A percentile compares a stretch with the other conserved stretches of the same genome.
phyloP scores from a whole-genome alignment of 495 filamentous ascomycete species.

The Trichoderma gamsii region DNA sequence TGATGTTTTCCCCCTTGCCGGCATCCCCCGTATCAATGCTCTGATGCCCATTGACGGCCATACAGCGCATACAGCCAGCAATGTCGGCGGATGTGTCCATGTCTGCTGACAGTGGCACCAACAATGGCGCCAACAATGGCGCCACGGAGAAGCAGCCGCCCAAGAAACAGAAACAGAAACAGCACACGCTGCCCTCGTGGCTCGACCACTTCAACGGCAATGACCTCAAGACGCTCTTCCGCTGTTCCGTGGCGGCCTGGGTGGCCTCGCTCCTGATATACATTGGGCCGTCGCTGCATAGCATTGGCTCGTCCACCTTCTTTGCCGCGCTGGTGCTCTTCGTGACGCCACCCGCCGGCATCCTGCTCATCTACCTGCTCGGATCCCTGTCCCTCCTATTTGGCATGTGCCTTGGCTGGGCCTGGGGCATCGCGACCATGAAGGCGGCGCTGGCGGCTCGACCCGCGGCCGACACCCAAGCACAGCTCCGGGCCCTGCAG shows the following conservation, averaged over 20 bases:
- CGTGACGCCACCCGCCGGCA: conserved; percentile 2
- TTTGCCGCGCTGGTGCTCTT: conserved; percentile 14
- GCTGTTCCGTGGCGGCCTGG: conserved; percentile 40
- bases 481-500: conserved; percentile 5
- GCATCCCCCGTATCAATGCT: background rate
- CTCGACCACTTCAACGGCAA: conserved; percentile 42
- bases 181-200: conserved; percentile 31
- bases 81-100: background rate
- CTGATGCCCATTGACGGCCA: background rate
- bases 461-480: background rate
- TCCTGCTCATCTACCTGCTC: conserved; percentile 14
- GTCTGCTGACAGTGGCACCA: background rate
- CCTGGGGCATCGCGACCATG: conserved; percentile 13
- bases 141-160: background rate
- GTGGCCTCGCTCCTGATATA: conserved; percentile 38
- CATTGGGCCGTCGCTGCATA: conserved; percentile 22
- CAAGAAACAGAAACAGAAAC: too few species aligned
- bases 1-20: background rate
- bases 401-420: conserved; percentile 10
- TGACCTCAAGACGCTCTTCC: conserved; percentile 41
- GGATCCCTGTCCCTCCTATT: conserved; percentile 8
- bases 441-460: conserved; percentile 12
- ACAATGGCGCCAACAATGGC: background rate
- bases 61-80: background rate
- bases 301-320: background rate